These are phyloP conservation scores for Mortierella alpina DNA, from an alignment of 192 early-diverging fungal species.

Conservation along the genomic window DNA sequence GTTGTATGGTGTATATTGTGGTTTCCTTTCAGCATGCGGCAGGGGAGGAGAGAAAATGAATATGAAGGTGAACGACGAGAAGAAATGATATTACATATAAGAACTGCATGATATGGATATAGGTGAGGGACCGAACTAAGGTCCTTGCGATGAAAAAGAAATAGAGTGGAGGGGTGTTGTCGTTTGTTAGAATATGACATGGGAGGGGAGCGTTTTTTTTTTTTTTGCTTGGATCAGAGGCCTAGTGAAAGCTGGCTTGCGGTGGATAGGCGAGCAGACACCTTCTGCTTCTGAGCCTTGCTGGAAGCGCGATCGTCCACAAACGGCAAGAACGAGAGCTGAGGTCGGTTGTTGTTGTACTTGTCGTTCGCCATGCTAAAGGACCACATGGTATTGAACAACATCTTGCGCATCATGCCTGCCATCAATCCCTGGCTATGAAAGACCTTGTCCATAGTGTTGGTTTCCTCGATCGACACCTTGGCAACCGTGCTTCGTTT, in stretches of 20 bases:
- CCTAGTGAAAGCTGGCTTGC: background rate
- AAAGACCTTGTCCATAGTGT: constrained; percentile 25
- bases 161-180: too few species aligned
- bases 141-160: too few species aligned
- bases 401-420: constrained; percentile 23
- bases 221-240: background rate
- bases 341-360: constrained; percentile 27
- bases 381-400: constrained; percentile 20
- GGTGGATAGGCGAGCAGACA: background rate
- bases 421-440: constrained; percentile 27
- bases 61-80: background rate
- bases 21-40: background rate
- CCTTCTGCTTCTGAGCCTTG: constrained; percentile 26
- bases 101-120: too few species aligned
- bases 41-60: background rate
- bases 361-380: constrained; percentile 31
- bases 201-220: too few species aligned
- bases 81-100: too few species aligned
- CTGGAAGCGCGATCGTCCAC: constrained; percentile 22
- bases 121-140: too few species aligned
- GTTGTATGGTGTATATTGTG: background rate
- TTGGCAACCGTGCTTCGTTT: constrained; percentile 18
- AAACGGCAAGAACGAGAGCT: constrained; percentile 34
- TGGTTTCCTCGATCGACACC: constrained; percentile 17
- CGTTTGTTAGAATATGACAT: too few species aligned